Evolutionary conservation across 345 rosid species (phyloP).

Genomic region (Hibiscus mutabilis): DNA sequence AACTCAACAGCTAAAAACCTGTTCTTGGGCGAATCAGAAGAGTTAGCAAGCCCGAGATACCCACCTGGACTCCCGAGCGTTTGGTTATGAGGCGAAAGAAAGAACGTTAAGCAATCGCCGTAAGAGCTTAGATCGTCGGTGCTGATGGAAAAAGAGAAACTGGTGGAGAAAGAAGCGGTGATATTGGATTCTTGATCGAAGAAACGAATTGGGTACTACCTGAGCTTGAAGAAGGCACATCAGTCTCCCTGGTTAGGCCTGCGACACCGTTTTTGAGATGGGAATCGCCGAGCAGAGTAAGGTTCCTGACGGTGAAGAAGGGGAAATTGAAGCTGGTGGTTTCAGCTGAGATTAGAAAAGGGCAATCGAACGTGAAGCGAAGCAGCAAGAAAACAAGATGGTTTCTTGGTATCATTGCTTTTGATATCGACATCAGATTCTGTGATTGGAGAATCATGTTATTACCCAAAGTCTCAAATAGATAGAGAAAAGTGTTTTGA

Average conservation of each 20-base stretch:
- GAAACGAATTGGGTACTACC: slow-evolving; percentile 67
- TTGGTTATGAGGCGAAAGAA: slow-evolving; percentile 67
- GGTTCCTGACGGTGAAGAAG: slow-evolving; percentile 57
- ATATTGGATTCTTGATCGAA: slow-evolving; percentile 60
- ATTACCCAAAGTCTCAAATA: too few relatives aligned
- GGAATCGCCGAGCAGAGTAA: slow-evolving; percentile 90
- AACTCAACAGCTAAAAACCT: slow-evolving; percentile 80
- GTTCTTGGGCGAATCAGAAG: slow-evolving; percentile 65
- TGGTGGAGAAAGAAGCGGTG: slow-evolving; percentile 79
- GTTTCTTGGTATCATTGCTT: slow-evolving; percentile 37
- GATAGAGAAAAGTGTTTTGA: too few relatives aligned
- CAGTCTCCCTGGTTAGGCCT: slow-evolving; percentile 75
- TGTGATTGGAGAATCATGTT: too few relatives aligned
- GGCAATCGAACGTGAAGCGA: slow-evolving; percentile 19
- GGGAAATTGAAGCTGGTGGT: slow-evolving; percentile 46
- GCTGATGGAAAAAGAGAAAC: slow-evolving; percentile 62
- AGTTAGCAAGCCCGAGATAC: slow-evolving; percentile 73
- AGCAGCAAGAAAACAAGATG: slow-evolving; percentile 34
- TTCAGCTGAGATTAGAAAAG: slow-evolving; percentile 17
- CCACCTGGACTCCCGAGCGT: slow-evolving; percentile 77
- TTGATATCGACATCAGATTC: too few relatives aligned
- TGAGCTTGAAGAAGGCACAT: slow-evolving; percentile 82
- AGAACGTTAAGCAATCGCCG: slow-evolving; percentile 85
- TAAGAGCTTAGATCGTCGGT: slow-evolving; percentile 51
- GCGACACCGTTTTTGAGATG: slow-evolving; percentile 68